A percentile compares a stretch with the other conserved stretches of the same genome.
Evolutionary conservation across 2,329 filamentous ascomycete species (phyloP).

Genomic region (Curvularia sp.): DNA sequence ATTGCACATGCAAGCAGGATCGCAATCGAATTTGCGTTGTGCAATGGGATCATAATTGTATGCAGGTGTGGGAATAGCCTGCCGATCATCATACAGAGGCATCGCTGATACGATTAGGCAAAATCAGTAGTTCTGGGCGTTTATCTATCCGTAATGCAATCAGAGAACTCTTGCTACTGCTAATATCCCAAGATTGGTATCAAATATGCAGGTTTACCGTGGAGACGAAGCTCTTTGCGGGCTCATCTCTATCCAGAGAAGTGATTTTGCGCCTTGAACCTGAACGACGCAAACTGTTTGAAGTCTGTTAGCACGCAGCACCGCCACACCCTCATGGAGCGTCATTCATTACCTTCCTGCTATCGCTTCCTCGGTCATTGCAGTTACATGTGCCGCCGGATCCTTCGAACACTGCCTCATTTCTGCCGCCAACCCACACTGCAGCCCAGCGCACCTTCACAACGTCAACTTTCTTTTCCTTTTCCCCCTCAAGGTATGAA

Average conservation of each 20-base stretch:
- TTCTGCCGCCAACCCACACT: neutral
- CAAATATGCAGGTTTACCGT: neutral
- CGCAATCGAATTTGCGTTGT: neutral
- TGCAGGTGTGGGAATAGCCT: neutral
- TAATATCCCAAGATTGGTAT: neutral
- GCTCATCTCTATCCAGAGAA: neutral
- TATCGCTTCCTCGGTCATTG: neutral
- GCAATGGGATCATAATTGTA: neutral
- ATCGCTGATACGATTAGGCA: neutral
- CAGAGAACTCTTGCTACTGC: neutral
- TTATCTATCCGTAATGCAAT: neutral
- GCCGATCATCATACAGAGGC: neutral
- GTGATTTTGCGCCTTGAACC: neutral
- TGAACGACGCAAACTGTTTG: neutral
- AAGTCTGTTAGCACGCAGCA: neutral
- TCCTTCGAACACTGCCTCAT: neutral
- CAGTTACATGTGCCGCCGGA: neutral
- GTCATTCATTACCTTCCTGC: neutral
- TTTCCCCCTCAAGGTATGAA: neutral
- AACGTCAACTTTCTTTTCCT: neutral
- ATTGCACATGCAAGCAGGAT: neutral
- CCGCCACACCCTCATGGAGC: neutral
- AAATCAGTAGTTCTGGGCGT: neutral
- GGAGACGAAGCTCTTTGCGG: neutral
- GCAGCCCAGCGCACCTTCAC: neutral